Base-by-base conservation (phyloP, 2,329 filamentous ascomycete species). In the Cercospora beticola region DNA sequence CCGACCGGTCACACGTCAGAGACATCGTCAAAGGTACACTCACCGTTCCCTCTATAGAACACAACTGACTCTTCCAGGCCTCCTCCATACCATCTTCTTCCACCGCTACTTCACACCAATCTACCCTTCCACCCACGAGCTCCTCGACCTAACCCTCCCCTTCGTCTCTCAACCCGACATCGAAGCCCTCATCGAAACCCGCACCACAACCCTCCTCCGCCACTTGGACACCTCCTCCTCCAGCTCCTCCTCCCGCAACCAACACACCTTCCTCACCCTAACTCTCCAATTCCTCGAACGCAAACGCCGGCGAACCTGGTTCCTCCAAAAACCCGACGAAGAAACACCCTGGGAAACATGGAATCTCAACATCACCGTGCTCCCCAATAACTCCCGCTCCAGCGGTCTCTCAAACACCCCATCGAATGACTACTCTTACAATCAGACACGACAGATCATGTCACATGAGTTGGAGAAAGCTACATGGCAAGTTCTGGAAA, bases 41-140 rank as follows among this genome's bases (percentile, higher is more conserved):
- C 18, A 23, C 10, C 43, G 26, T 60, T 18, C 9, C 43, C 7
- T 31, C 23, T 8, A 6, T 7, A 23, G n/a, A 33, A 23, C 2
- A 23, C 28, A 64, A 49, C 52, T 56, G 40, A 18, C 46, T 26
- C n/a, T 18, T 14, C 0, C 62, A 97, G 94, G 92, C 72, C 92
- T 97, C 79, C 87, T 98, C 61, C 94, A 97, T 81, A 96, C 94
- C 62, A 97, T 98, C 80, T 99, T 98, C 88, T 98, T 98, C 86
- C 94, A 97, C 83, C 91, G 95, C 77, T 97, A 94, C 87, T 97
- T 98, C 85, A 93, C 93, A 67, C 90, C 92, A 68, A 87, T 97
- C 74, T 85, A 88, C 52, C 94, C 95, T 5, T 87, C 88, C 71
- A 93, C 92, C 71, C 90, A 93, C 82, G 94, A 97, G 78, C 89